These are phyloP conservation scores for Fomitopsis schrenkii DNA, from an alignment of 1,284 basidiomycete species.

Conservation along the genomic window DNA sequence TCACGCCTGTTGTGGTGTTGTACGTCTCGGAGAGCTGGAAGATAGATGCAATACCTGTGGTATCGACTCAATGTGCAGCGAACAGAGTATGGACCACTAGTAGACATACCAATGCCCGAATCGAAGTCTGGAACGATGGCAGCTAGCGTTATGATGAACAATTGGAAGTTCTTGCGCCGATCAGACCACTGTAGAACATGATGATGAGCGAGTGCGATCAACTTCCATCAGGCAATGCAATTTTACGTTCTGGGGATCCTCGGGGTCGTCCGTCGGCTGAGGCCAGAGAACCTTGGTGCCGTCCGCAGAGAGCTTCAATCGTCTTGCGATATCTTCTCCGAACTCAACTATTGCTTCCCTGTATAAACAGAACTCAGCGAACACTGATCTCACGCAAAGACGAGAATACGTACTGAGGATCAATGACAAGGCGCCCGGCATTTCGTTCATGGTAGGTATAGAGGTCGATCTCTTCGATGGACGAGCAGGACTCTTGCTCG, in stretches of 20 bases:
- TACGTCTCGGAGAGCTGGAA: slow-evolving; percentile 57
- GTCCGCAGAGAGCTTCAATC: slow-evolving; percentile 42
- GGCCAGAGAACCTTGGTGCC: slow-evolving; percentile 54
- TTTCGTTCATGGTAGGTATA: slow-evolving; percentile 45
- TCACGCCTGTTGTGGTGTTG: slow-evolving; percentile 51
- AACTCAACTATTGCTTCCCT: slow-evolving; percentile 54
- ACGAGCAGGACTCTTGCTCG: not conserved
- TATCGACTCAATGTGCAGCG: not conserved
- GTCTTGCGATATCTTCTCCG: slow-evolving; percentile 43
- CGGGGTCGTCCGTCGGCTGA: slow-evolving; percentile 58
- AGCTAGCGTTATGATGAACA: slow-evolving; percentile 59
- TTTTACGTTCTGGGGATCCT: slow-evolving; percentile 63
- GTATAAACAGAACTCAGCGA: slow-evolving; percentile 5
- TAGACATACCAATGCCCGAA: slow-evolving; percentile 54
- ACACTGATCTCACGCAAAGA: not conserved
- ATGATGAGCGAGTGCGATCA: slow-evolving; percentile 15
- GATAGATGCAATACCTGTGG: slow-evolving; percentile 45
- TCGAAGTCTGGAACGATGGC: slow-evolving; percentile 69
- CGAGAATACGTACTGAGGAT: slow-evolving; percentile 42
- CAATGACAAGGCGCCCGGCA: slow-evolving; percentile 58
- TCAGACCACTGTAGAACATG: slow-evolving; percentile 35
- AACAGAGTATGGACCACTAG: slow-evolving; percentile 48
- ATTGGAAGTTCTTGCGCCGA: slow-evolving; percentile 46
- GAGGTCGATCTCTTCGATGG: slow-evolving; percentile 33
- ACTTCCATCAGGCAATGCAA: not conserved